These are phyloP conservation scores for Raddia guianensis DNA, from an alignment of 176 grass and related monocot species.

Conservation along the genomic window DNA sequence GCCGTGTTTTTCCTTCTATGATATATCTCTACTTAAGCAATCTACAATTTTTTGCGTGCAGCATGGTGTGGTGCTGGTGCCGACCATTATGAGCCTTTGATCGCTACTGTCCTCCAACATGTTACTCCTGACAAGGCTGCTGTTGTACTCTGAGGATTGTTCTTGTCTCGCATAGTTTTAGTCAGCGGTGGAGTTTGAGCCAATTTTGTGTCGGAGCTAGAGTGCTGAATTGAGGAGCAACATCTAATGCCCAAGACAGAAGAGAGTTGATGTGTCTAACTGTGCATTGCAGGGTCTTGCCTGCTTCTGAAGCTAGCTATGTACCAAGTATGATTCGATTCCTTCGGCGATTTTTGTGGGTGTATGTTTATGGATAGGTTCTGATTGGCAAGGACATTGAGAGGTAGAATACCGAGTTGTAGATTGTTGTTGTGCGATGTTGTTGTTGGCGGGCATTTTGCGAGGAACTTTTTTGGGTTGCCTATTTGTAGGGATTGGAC, in stretches of 20 bases:
- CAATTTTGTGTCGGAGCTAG: constrained; percentile 55
- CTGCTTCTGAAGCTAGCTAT: constrained; percentile 43
- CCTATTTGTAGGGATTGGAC: constrained; percentile 27
- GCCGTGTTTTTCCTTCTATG: no score
- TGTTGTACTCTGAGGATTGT: constrained; percentile 68
- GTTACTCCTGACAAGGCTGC: constrained; percentile 85
- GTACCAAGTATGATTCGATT: constrained; percentile 11
- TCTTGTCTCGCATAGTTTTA: constrained; percentile 31
- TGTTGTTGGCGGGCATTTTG: constrained; percentile 41
- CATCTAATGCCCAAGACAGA: constrained; percentile 46
- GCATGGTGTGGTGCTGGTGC: constrained; percentile 97
- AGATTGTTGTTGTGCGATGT: constrained; percentile 37
- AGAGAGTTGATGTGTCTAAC: constrained; percentile 46
- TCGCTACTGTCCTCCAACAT: constrained; percentile 70
- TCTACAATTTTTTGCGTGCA: constrained; percentile 45
- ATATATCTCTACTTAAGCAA: not conserved
- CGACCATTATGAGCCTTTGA: constrained; percentile 89
- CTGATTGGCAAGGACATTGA: constrained; percentile 42
- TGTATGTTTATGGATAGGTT: constrained; percentile 50
- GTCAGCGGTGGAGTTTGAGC: constrained; percentile 40
- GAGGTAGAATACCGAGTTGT: constrained; percentile 28
- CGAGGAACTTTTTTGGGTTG: constrained; percentile 19
- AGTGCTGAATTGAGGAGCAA: constrained; percentile 47
- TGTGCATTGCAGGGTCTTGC: constrained; percentile 42
- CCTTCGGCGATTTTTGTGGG: constrained; percentile 28